Conservation (phyloP, 495 filamentous ascomycete species). For the Podospora pseudoanserina region DNA sequence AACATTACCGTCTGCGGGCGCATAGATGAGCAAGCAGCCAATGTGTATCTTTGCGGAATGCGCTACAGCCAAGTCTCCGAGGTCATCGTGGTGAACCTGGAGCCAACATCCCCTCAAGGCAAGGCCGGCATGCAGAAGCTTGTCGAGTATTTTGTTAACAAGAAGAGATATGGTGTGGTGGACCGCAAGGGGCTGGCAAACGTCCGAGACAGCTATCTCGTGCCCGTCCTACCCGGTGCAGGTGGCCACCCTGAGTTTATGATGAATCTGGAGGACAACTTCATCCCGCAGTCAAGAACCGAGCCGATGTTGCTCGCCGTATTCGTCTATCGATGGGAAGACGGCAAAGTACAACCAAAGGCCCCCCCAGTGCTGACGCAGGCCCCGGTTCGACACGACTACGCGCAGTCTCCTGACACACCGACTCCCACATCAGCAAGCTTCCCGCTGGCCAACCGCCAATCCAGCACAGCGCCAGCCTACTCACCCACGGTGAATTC, state of each 20-base stretch:
- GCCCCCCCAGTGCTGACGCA: constrained; percentile 11
- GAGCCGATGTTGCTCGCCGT: constrained; percentile 72
- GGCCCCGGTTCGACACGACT: constrained; percentile 5
- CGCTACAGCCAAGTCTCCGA: constrained; percentile 70
- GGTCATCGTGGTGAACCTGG: constrained; percentile 64
- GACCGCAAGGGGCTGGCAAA: constrained; percentile 64
- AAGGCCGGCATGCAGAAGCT: constrained; percentile 62
- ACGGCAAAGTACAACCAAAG: constrained; percentile 40
- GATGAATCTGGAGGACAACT: constrained; percentile 68
- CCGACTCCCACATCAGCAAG: constrained; percentile 23
- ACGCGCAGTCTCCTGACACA: constrained; percentile 26
- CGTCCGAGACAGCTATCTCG: constrained; percentile 74
- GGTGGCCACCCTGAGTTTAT: constrained; percentile 64
- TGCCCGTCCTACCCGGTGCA: constrained; percentile 65
- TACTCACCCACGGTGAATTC: constrained; percentile 51
- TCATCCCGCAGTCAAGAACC: constrained; percentile 59
- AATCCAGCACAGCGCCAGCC: constrained; percentile 42
- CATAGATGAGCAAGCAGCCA: constrained; percentile 73
- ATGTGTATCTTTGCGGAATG: constrained; percentile 82
- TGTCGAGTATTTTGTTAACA: constrained; percentile 73
- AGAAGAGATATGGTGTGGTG: constrained; percentile 77
- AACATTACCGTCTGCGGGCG: constrained; percentile 75
- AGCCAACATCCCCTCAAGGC: constrained; percentile 48
- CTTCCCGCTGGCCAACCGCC: constrained; percentile 25
- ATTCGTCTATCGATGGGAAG: constrained; percentile 60